A percentile compares a stretch with the other conserved stretches of the same genome.
These are phyloP conservation scores for Alternaria postmessia DNA, from an alignment of 2,329 filamentous ascomycete genomes.

Conservation along the genomic window DNA sequence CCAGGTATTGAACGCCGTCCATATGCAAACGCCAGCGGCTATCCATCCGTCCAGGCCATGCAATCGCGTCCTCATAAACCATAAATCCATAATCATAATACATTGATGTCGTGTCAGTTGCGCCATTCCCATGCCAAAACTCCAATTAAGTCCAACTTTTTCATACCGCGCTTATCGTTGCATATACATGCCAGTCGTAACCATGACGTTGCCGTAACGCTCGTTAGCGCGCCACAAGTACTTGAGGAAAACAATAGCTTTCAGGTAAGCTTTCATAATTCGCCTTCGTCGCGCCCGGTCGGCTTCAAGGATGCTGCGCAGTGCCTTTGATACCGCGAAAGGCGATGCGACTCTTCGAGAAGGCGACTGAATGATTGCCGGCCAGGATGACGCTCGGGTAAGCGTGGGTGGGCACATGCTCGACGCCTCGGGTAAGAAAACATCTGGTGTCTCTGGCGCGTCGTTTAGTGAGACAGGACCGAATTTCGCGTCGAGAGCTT, in stretches of 20 bases:
- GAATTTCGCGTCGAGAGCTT: slow-evolving; percentile 19
- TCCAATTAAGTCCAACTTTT: background rate
- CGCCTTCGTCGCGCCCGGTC: slow-evolving; percentile 31
- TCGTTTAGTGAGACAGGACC: slow-evolving; percentile 26
- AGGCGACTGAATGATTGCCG: slow-evolving; percentile 33
- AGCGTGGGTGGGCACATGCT: slow-evolving; percentile 28
- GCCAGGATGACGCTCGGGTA: slow-evolving; percentile 25
- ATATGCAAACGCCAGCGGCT: slow-evolving; percentile 10
- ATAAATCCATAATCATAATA: slow-evolving; percentile 10
- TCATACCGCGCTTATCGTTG: slow-evolving; percentile 22
- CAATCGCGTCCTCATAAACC: slow-evolving; percentile 4
- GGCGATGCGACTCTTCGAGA: slow-evolving; percentile 27
- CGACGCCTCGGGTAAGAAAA: slow-evolving; percentile 32
- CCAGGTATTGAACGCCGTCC: background rate
- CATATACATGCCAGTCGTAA: slow-evolving; percentile 37
- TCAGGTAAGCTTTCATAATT: slow-evolving; percentile 32
- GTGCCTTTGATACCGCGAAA: slow-evolving; percentile 27
- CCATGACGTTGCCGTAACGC: slow-evolving; percentile 37
- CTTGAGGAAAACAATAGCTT: slow-evolving; percentile 35
- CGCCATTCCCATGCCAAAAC: slow-evolving; percentile 1
- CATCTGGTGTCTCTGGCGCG: slow-evolving; percentile 22
- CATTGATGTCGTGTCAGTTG: background rate
- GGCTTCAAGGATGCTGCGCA: slow-evolving; percentile 35
- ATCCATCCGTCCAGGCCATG: slow-evolving; percentile 8
- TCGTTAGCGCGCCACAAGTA: slow-evolving; percentile 35